Conservation (phyloP, 2,329 filamentous ascomycete species). For the Talaromyces piceae region DNA sequence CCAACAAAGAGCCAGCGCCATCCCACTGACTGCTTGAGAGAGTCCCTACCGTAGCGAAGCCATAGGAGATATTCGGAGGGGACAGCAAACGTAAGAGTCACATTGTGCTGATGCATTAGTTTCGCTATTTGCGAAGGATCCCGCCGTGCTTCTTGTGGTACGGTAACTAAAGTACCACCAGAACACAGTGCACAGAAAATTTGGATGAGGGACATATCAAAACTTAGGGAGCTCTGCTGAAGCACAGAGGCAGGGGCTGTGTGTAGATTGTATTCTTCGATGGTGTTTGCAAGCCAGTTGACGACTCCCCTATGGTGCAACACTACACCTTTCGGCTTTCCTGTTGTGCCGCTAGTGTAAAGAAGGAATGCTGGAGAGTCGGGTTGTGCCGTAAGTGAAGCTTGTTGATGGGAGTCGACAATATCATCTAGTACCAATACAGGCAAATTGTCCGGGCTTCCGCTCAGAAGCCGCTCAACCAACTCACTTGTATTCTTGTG, state of each 20-base stretch:
- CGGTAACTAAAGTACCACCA: slow-evolving; percentile 14
- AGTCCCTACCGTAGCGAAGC: not conserved
- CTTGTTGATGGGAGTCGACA: too few species aligned
- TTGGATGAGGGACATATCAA: slow-evolving; percentile 14
- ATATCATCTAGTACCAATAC: too few species aligned
- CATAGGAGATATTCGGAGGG: slow-evolving; percentile 16
- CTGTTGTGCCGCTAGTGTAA: too few species aligned
- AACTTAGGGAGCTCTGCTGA: slow-evolving; percentile 12
- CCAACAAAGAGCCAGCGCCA: slow-evolving; percentile 8
- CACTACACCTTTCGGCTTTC: too few species aligned
- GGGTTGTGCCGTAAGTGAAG: too few species aligned
- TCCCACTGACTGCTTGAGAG: not conserved
- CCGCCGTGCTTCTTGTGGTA: slow-evolving; percentile 6
- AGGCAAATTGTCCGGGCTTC: too few species aligned
- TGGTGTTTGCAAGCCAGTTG: too few species aligned
- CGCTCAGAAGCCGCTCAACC: too few species aligned
- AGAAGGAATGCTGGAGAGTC: too few species aligned
- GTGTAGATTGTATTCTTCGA: too few species aligned
- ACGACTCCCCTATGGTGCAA: too few species aligned
- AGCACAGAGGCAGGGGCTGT: not conserved
- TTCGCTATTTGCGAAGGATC: slow-evolving; percentile 11
- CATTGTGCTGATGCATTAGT: slow-evolving; percentile 12
- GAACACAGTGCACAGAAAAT: slow-evolving; percentile 13
- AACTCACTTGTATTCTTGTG: too few species aligned
- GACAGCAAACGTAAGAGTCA: slow-evolving; percentile 15